Percentiles rank a stretch among this genome's conserved stretches.
Conservation (phyloP, 257 asterid genomes). For the Solanum pimpinellifolium region DNA sequence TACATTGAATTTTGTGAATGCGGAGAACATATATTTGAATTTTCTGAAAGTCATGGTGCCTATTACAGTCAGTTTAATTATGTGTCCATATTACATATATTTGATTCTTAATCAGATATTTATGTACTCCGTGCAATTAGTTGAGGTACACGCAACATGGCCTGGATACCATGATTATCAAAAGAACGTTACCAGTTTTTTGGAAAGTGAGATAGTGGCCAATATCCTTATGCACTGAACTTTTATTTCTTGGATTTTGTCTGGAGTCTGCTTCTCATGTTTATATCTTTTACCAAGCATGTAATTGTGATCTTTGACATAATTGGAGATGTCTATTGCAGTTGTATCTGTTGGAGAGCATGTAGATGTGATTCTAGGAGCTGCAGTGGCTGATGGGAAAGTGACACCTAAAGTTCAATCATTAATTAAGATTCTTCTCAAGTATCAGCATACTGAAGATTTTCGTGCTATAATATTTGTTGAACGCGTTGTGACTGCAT, state of each 20-base stretch:
- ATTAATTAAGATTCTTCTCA: constrained; percentile 77
- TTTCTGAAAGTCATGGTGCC: constrained; percentile 43
- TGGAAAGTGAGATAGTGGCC: not conserved
- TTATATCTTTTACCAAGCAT: not conserved
- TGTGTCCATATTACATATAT: not conserved
- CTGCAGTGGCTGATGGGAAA: constrained; percentile 99
- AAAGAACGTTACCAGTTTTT: not conserved
- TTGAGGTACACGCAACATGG: not conserved
- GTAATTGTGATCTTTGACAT: not conserved
- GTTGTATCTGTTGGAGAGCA: constrained; percentile 99
- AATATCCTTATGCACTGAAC: not conserved
- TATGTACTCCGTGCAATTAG: not conserved
- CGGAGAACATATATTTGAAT: not conserved
- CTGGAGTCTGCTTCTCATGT: not conserved
- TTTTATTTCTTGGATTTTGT: not conserved
- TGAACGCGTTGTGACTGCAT: constrained; percentile 94
- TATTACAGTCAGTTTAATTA: not conserved
- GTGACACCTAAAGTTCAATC: constrained; percentile 99
- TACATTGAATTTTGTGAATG: not conserved
- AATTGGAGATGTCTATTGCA: constrained; percentile 12
- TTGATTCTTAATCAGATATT: not conserved
- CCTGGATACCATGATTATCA: not conserved
- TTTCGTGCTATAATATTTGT: constrained; percentile 95
- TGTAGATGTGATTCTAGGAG: constrained; percentile 89
- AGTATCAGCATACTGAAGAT: constrained; percentile 84